Conservation (phyloP, 371 early-diverging fungal species). For the Lichtheimia ornata region DNA sequence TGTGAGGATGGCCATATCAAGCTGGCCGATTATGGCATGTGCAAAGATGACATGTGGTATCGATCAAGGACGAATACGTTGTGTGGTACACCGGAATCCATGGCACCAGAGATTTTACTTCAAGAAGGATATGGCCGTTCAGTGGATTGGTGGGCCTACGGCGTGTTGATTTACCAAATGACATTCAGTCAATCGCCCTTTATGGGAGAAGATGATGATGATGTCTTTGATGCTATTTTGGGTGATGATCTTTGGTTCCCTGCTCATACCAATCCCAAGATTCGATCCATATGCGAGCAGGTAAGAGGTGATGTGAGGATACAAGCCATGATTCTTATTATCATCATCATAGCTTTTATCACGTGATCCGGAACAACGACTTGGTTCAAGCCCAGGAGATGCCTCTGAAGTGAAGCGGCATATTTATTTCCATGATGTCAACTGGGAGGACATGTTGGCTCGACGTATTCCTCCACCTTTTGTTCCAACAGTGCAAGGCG, state of each 20-base stretch:
- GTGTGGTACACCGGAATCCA: slow-evolving; percentile 99
- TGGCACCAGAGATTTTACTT: slow-evolving; percentile 98
- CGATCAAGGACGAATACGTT: slow-evolving; percentile 87
- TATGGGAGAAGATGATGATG: slow-evolving; percentile 92
- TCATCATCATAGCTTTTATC: slow-evolving; percentile 77
- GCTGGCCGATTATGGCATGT: slow-evolving; percentile 98
- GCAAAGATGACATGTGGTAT: slow-evolving; percentile 92
- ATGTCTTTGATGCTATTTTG: slow-evolving; percentile 93
- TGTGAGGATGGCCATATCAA: slow-evolving; percentile 95
- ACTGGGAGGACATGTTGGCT: slow-evolving; percentile 89
- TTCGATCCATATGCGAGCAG: slow-evolving; percentile 79
- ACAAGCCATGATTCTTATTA: too few species aligned
- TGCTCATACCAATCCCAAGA: slow-evolving; percentile 84
- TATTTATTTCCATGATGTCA: slow-evolving; percentile 90
- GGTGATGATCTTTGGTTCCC: slow-evolving; percentile 92
- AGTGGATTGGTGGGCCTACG: slow-evolving; percentile 99
- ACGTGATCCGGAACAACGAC: slow-evolving; percentile 84
- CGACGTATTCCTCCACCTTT: slow-evolving; percentile 88
- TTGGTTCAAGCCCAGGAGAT: slow-evolving; percentile 83
- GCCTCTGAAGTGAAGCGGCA: slow-evolving; percentile 91
- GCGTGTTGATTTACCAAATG: slow-evolving; percentile 98
- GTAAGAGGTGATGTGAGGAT: slow-evolving; percentile 38
- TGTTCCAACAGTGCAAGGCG: slow-evolving; percentile 76
- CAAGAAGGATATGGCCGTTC: slow-evolving; percentile 91
- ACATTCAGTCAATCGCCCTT: slow-evolving; percentile 90